Conservation (phyloP, 1,284 basidiomycete species). For the Somion occarium region DNA sequence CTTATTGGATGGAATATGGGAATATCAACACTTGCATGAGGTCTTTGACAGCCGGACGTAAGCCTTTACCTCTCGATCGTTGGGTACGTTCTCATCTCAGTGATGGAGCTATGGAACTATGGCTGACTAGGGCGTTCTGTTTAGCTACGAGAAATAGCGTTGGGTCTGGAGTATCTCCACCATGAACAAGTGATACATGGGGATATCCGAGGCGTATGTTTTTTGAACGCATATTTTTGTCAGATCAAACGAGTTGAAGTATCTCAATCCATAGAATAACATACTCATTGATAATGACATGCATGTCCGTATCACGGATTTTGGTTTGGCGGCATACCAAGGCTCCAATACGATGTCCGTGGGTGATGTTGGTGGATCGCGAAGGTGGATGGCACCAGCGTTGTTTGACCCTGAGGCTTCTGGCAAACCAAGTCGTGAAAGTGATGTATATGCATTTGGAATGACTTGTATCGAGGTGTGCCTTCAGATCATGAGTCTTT, state of each 20-base stretch:
- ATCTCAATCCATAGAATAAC: not conserved
- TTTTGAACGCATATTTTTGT: too few relatives aligned
- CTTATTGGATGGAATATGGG: conserved; percentile 5
- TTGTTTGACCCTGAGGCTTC: not conserved
- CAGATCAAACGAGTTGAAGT: too few relatives aligned
- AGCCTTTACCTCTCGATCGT: not conserved
- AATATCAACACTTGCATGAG: conserved; percentile 6
- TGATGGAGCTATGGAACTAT: not conserved
- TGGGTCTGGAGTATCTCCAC: conserved; percentile 7
- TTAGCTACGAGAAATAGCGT: conserved; percentile 6
- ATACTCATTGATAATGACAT: not conserved
- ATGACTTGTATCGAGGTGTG: conserved; percentile 3
- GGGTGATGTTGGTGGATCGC: not conserved
- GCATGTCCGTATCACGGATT: conserved; percentile 1
- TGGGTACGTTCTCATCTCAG: not conserved
- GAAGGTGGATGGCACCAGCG: conserved; percentile 3
- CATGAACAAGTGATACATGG: conserved; percentile 8
- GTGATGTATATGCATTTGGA: conserved; percentile 3
- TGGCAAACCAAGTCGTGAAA: not conserved
- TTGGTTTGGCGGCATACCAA: not conserved
- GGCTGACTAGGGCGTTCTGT: too few relatives aligned
- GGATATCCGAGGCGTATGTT: conserved; percentile 11
- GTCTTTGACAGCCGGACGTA: not conserved
- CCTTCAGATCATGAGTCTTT: not conserved
- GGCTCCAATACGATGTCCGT: not conserved